phyloP scores from a whole-genome alignment of 139 green algal species.

The Chlamydomonas asymmetrica region DNA sequence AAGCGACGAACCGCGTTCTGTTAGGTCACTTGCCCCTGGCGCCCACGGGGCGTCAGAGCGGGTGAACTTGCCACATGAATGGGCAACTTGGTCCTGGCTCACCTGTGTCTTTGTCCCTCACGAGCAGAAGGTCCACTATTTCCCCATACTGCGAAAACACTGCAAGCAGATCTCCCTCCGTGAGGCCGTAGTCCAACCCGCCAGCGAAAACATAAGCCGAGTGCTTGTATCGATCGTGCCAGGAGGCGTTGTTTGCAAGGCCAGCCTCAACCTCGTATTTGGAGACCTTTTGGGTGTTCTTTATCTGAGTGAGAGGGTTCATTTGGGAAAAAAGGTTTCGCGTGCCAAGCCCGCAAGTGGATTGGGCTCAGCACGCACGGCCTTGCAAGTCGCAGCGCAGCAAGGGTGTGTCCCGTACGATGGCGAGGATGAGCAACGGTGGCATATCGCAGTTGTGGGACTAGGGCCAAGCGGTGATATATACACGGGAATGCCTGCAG shows the following conservation, averaged over 20 bases:
- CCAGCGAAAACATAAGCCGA: conserved; percentile 91
- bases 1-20: conserved; percentile 45
- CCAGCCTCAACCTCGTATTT: conserved; percentile 74
- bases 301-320: conserved; percentile 86
- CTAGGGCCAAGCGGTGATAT: too few relatives aligned
- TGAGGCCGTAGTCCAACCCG: conserved; percentile 89
- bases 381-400: too few relatives aligned
- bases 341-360: too few relatives aligned
- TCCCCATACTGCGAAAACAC: conserved; percentile 98
- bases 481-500: too few relatives aligned
- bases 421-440: too few relatives aligned
- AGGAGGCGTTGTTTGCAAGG: conserved; percentile 81
- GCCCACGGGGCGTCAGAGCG: too few relatives aligned
- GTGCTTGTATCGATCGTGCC: conserved; percentile 92
- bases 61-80: not conserved
- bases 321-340: conserved; percentile 37
- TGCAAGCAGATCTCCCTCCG: conserved; percentile 94
- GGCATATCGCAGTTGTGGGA: too few relatives aligned
- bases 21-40: too few relatives aligned
- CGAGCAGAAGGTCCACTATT: conserved; percentile 92
- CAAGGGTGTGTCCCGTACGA: too few relatives aligned
- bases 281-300: conserved; percentile 89
- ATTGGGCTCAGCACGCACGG: too few relatives aligned
- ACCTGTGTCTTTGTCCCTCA: conserved; percentile 59
- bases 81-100: too few relatives aligned